Percentiles rank a stretch among this genome's conserved stretches.
These are phyloP conservation scores for Lipomyces spencermartinsiae DNA, from an alignment of 805 yeast genomes.

Conservation along the genomic window DNA sequence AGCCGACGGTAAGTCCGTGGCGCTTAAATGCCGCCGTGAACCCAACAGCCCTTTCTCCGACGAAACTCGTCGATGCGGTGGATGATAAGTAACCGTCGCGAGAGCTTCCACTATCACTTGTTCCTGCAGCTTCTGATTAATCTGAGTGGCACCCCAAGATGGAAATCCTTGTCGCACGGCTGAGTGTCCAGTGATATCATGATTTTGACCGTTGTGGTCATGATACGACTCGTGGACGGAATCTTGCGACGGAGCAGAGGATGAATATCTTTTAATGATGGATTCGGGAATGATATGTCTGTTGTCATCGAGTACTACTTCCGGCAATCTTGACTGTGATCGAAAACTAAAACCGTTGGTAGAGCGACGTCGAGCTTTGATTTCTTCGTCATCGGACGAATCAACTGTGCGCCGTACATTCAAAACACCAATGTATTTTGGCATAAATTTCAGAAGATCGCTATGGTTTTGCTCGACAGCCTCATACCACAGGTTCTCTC, in stretches of 20 bases:
- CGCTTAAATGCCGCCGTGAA: slow-evolving; percentile 3
- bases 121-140: slow-evolving; percentile 74
- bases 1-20: slow-evolving; percentile 13
- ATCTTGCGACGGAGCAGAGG: slow-evolving; percentile 48
- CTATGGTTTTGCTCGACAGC: slow-evolving; percentile 79
- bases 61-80: slow-evolving; percentile 31
- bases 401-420: slow-evolving; percentile 77
- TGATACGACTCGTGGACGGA: slow-evolving; percentile 33
- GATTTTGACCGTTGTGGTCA: not conserved
- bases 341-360: slow-evolving; percentile 41
- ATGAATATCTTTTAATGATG: slow-evolving; percentile 67
- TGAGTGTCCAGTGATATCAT: not conserved
- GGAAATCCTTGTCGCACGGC: slow-evolving; percentile 11
- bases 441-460: slow-evolving; percentile 83
- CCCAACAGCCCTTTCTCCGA: not conserved
- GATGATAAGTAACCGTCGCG: slow-evolving; percentile 51
- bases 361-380: not conserved
- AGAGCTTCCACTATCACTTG: slow-evolving; percentile 75
- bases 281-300: slow-evolving; percentile 89
- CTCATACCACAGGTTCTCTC: slow-evolving; percentile 93
- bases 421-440: slow-evolving; percentile 90
- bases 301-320: slow-evolving; percentile 90
- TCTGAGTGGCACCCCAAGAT: slow-evolving; percentile 64
- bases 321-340: slow-evolving; percentile 55
- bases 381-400: slow-evolving; percentile 43